Evolutionary conservation across 108 stramenopile genomes (phyloP), one percentile per base, ranked within the genome.

Genomic region (Skeletonema potamos): DNA sequence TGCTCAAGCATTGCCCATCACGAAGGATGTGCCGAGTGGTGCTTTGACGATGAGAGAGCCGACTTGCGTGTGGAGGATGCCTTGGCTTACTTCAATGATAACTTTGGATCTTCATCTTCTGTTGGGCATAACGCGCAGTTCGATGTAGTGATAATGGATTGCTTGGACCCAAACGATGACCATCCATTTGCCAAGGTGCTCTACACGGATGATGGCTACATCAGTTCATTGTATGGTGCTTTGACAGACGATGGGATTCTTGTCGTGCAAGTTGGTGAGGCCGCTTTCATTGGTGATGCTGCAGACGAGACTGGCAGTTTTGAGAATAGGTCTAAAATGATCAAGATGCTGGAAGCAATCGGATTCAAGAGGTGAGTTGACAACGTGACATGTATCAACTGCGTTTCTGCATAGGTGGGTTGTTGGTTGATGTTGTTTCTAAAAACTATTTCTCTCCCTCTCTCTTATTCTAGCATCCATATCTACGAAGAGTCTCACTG

Each of bases 31-130:
- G 68, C 64, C 0, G 72, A 62, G 11, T 83, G 71, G 10, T 91
- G 90, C 62, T 85, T 88, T 59, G 87, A 92, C n/a, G 92, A 95
- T 68, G 58, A 84, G 5, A 65, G 85, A 34, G 74, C 73, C 0
- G 57, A 72, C 7, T 44, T 73, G 41, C 55, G 51, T 17, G 68
- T 59, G 18, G 74, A 81, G 59, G 88, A 92, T 78, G 89, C 87
- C 17, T 65, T 84, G 57, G 46, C 39, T 26, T 90, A 86, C 85
- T 92, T 92, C 61, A 58, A 58, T 28, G 70, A 86, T 34, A 44
- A 48, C 34, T 82, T 73, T 64, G 77, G 66, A 48, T 41, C 39
- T 2, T 41, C 39, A 17, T n/a, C 39, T 41, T 41, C 15, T 3
- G 2, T 15, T 4, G 15, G n/a, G 39, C 44, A 62, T 10, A n/a